Base-by-base conservation (phyloP, 495 filamentous ascomycete genomes). In the Aspergillus bertholletiae region DNA sequence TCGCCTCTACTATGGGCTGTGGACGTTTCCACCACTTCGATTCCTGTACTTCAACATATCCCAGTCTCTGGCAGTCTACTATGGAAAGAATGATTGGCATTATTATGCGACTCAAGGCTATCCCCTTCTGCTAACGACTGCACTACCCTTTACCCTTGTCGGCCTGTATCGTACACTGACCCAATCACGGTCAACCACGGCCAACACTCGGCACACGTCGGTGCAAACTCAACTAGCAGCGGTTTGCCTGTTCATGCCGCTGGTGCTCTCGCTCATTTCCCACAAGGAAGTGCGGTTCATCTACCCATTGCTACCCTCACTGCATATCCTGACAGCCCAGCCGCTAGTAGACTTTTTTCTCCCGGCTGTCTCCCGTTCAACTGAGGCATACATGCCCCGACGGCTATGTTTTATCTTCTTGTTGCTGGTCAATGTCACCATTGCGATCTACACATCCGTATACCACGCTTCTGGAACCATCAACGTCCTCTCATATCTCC, bases 211-310 rank as follows among this genome's bases (percentile, higher is more conserved):
- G 24, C 68, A 63, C 41, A 72, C 74, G 27, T 67, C 70, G 4
- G 70, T 74, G n/a, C 65, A 56, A 44, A 76, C 75, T 37, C 83
- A 88, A 43, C 72, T 96, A 15, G 81, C 84, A 30, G 76, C 76
- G 15, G 77, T 84, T 0, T 75, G 81, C 28, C 32, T 90, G 28
- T 57, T 80, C 24, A 86, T 90, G 58, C 79, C 86, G 21, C 58
- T 72, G 0, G 65, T 75, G 18, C 82, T 97, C 18, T 95, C 89
- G 8, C 55, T 89, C 13, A 88, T 98, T 52, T 84, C 93, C 23
- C 94, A 98, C 74, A 98, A 98, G 71, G 94, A 98, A 81, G 88
- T 96, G 56, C 90, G 94, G 58, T 98, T 98, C 73, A 88, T 97
- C 58, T 96, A 96, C 64, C 95, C 94, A 5, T 81, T 97, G 35